These are phyloP conservation scores for Ceratocystis destructans DNA, from an alignment of 2,329 filamentous ascomycete species.

Conservation along the genomic window DNA sequence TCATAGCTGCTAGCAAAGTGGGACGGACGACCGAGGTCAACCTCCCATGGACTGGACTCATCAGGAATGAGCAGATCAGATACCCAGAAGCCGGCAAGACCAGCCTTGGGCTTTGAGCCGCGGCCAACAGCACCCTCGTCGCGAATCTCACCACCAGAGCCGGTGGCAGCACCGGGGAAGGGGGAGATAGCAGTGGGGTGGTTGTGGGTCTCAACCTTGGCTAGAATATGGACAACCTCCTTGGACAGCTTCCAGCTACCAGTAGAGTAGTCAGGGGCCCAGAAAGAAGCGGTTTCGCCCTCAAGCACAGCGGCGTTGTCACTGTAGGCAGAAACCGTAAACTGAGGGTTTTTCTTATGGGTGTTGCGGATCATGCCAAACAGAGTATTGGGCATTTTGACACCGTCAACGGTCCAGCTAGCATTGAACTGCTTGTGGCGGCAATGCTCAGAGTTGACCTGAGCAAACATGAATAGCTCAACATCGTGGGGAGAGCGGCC, in stretches of 20 bases:
- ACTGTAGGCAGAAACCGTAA: constrained; percentile 89
- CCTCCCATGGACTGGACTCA: constrained; percentile 73
- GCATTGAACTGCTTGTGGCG: constrained; percentile 88
- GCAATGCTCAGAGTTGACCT: constrained; percentile 96
- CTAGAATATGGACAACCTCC: constrained; percentile 73
- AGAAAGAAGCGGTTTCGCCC: constrained; percentile 39
- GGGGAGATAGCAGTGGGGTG: constrained; percentile 93
- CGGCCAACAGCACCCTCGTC: constrained; percentile 90
- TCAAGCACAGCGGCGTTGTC: constrained; percentile 86
- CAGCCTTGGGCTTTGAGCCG: constrained; percentile 85
- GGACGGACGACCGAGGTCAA: constrained; percentile 73
- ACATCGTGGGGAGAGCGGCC: constrained; percentile 60
- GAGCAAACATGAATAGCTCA: constrained; percentile 97
- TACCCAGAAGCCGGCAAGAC: constrained; percentile 84
- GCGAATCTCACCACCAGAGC: constrained; percentile 87
- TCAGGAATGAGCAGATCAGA: constrained; percentile 86
- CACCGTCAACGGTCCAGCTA: constrained; percentile 84
- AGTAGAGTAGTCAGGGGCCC: constrained; percentile 76
- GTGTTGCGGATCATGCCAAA: constrained; percentile 97
- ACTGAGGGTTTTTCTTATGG: constrained; percentile 64
- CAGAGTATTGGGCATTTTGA: constrained; percentile 62
- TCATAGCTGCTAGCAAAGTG: constrained; percentile 91
- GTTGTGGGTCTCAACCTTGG: constrained; percentile 97
- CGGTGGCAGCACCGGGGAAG: constrained; percentile 83
- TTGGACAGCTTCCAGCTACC: constrained; percentile 79